Conservation (phyloP, 1,284 basidiomycete genomes). For the Sanguinoderma infundibulare region DNA sequence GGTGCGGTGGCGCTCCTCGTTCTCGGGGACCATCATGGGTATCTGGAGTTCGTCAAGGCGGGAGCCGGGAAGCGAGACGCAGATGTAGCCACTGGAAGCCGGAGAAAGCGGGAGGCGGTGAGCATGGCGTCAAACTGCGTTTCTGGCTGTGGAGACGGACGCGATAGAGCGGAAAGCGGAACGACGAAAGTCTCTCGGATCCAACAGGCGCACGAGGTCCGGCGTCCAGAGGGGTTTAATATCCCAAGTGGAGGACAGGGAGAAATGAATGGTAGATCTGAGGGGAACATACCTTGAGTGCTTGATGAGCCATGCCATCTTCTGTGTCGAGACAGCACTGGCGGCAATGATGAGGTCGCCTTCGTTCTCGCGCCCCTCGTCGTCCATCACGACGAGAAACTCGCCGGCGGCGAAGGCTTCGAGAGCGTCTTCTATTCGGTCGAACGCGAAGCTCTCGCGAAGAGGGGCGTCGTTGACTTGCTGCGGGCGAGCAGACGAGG, state of each 20-base stretch:
- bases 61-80: conserved; percentile 81
- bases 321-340: conserved; percentile 83
- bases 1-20: conserved; percentile 91
- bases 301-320: conserved; percentile 99
- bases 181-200: no score
- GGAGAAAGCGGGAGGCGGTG: neutral
- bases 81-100: conserved; percentile 99
- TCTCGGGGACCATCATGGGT: conserved; percentile 92
- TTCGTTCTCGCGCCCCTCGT: conserved; percentile 92
- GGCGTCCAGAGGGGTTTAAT: no score
- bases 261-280: neutral
- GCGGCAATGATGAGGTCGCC: conserved; percentile 92
- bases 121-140: no score
- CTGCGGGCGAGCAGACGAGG: conserved; percentile 31
- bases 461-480: conserved; percentile 28
- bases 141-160: no score
- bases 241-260: no score
- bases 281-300: conserved; percentile 82
- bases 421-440: conserved; percentile 81
- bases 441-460: conserved; percentile 49
- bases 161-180: no score
- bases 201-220: no score
- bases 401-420: conserved; percentile 83
- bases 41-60: conserved; percentile 83
- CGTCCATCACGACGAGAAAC: conserved; percentile 95